These are phyloP conservation scores for Globisporangium carolinianum DNA, from an alignment of 352 stramenopile species.

Conservation along the genomic window DNA sequence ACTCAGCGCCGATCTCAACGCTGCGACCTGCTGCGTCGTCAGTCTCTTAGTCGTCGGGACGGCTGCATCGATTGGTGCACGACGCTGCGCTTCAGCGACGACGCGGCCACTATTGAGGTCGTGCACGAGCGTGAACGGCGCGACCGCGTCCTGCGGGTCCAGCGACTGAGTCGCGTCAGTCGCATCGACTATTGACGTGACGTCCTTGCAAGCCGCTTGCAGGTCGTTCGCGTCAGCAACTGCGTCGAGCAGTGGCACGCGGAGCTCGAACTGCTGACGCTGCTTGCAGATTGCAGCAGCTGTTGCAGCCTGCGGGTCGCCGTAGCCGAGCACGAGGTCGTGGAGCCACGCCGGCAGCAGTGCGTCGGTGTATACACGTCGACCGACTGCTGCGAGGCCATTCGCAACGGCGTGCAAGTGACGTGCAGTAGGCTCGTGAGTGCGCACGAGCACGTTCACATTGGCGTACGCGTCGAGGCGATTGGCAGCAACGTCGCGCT, in stretches of 20 bases:
- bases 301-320: slow-evolving; percentile 77
- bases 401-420: too few relatives aligned
- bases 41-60: slow-evolving; percentile 37
- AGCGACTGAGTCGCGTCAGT: slow-evolving; percentile 25
- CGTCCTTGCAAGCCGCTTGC: slow-evolving; percentile 22
- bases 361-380: slow-evolving; percentile 39
- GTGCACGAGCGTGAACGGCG: slow-evolving; percentile 50
- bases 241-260: slow-evolving; percentile 30
- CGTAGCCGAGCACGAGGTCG: slow-evolving; percentile 93
- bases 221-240: slow-evolving; percentile 45
- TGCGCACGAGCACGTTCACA: slow-evolving; percentile 93
- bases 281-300: slow-evolving; percentile 54
- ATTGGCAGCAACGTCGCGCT: slow-evolving; percentile 72
- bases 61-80: neutral
- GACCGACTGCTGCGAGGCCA: too few relatives aligned
- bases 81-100: slow-evolving; percentile 30
- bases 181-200: slow-evolving; percentile 28
- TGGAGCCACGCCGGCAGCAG: slow-evolving; percentile 91
- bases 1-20: slow-evolving; percentile 89
- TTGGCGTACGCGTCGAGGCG: slow-evolving; percentile 70
- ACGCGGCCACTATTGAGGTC: slow-evolving; percentile 19
- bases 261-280: slow-evolving; percentile 23
- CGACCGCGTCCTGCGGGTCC: slow-evolving; percentile 22
- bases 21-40: slow-evolving; percentile 70
- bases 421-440: too few relatives aligned